phyloP scores from a whole-genome alignment of 2,329 filamentous ascomycete genomes.

The Teratosphaeria viscida region DNA sequence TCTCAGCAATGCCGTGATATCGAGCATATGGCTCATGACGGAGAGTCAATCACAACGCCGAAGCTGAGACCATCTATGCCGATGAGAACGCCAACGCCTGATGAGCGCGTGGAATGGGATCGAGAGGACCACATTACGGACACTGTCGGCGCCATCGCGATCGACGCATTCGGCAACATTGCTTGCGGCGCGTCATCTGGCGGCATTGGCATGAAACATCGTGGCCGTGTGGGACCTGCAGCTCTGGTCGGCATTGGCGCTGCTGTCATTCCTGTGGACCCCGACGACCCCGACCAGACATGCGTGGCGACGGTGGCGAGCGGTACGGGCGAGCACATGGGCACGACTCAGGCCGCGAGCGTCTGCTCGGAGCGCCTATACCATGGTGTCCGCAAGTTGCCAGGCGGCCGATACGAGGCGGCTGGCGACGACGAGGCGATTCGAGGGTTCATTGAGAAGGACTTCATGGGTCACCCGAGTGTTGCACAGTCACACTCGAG shows the following conservation, averaged over 20 bases:
- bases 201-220: slow-evolving; percentile 97
- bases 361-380: slow-evolving; percentile 76
- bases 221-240: slow-evolving; percentile 81
- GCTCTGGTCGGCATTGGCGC: slow-evolving; percentile 87
- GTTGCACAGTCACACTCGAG: slow-evolving; percentile 68
- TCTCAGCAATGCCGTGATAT: neutral
- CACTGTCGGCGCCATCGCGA: slow-evolving; percentile 90
- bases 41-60: neutral
- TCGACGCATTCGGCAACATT: slow-evolving; percentile 77
- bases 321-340: slow-evolving; percentile 96
- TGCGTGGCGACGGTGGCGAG: slow-evolving; percentile 80
- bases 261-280: slow-evolving; percentile 69
- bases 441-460: slow-evolving; percentile 66
- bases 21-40: neutral
- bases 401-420: slow-evolving; percentile 46
- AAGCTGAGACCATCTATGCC: neutral
- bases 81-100: neutral
- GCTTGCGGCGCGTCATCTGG: slow-evolving; percentile 93
- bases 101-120: neutral
- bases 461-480: slow-evolving; percentile 87
- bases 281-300: slow-evolving; percentile 56
- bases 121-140: slow-evolving; percentile 64
- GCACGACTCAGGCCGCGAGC: slow-evolving; percentile 82
- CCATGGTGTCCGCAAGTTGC: slow-evolving; percentile 51
- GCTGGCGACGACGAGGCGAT: slow-evolving; percentile 55